Percentiles rank a stretch among this genome's conserved stretches.
Conservation (phyloP, 2,329 filamentous ascomycete species). For the Orbilia brochopaga region DNA sequence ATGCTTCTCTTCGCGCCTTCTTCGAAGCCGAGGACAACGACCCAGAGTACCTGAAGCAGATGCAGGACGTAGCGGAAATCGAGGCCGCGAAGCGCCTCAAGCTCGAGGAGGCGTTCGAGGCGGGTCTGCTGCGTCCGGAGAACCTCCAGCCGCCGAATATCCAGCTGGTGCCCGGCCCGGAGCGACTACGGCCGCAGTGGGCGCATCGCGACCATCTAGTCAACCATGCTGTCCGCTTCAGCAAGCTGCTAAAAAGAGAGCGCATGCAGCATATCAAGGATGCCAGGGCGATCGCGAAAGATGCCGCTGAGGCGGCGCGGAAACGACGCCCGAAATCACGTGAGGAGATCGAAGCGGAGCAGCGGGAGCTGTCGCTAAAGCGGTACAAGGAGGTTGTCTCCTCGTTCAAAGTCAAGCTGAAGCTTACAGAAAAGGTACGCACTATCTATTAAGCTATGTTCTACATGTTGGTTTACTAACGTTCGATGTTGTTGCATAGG, state of each 20-base stretch:
- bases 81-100: conserved; percentile 74
- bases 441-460: background rate
- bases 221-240: conserved; percentile 78
- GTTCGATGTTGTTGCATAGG: conserved; percentile 7
- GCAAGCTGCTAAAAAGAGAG: conserved; percentile 78
- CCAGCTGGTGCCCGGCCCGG: conserved; percentile 67
- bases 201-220: conserved; percentile 85
- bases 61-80: conserved; percentile 67
- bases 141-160: conserved; percentile 69
- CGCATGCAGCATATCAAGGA: conserved; percentile 79
- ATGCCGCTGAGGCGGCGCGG: conserved; percentile 72
- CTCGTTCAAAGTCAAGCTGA: conserved; percentile 47
- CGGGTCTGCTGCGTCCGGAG: conserved; percentile 75
- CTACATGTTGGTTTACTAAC: conserved; percentile 12
- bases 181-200: conserved; percentile 79
- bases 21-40: conserved; percentile 54
- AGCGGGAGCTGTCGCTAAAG: conserved; percentile 69
- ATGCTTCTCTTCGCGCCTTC: conserved; percentile 38
- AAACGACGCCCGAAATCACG: conserved; percentile 75
- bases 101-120: conserved; percentile 74
- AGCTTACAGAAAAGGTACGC: conserved; percentile 43
- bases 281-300: conserved; percentile 52
- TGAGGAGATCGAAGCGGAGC: conserved; percentile 82
- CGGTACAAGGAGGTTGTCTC: conserved; percentile 73
- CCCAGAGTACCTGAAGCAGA: conserved; percentile 63